phyloP scores from a whole-genome alignment of 2,329 filamentous ascomycete species.

The Fusarium sp. region DNA sequence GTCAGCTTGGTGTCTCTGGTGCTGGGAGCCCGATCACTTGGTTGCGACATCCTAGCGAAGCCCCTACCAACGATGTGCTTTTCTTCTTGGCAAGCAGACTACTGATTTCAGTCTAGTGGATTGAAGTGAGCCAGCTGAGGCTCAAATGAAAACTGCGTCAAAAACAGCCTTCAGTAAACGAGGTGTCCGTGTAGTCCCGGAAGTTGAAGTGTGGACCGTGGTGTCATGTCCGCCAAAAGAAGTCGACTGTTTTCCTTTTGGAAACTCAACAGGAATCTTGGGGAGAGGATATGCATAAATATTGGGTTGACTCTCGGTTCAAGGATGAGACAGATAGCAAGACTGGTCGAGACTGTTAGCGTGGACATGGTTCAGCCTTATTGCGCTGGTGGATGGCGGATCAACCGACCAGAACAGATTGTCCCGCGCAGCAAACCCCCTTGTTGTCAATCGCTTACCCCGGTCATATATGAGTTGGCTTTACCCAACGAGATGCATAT shows the following conservation, averaged over 20 bases:
- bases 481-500: not conserved
- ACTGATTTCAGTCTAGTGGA: not conserved
- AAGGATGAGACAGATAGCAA: not conserved
- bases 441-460: not conserved
- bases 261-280: not conserved
- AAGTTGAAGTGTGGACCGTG: not conserved
- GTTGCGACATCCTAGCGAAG: not conserved
- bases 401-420: too few species aligned
- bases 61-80: not conserved
- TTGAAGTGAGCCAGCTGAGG: not conserved
- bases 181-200: not conserved
- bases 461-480: rapidly evolving
- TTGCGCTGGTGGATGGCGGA: rapidly evolving
- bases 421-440: too few species aligned
- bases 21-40: too few species aligned
- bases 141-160: rapidly evolving
- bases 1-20: rapidly evolving
- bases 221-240: rapidly evolving
- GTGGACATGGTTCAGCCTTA: not conserved
- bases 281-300: not conserved
- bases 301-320: not conserved
- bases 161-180: not conserved
- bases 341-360: not conserved
- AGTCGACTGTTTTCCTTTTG: not conserved
- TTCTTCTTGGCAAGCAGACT: not conserved